Base-by-base conservation (phyloP, 2,329 filamentous ascomycete genomes). In the Penicillium sp. region DNA sequence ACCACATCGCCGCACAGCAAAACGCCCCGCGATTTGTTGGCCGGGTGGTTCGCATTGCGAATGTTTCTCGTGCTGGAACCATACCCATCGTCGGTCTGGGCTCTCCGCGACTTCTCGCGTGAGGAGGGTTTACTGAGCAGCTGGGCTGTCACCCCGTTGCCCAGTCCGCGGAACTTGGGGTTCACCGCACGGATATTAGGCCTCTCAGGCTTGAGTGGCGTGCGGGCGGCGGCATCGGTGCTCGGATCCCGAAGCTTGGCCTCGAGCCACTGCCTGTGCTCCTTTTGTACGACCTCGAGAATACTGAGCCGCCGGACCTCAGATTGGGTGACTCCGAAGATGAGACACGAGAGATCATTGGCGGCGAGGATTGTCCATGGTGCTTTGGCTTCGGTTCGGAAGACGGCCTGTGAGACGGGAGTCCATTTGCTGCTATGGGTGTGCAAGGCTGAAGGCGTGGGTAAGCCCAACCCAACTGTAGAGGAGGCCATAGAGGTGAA, bases 241-340 rank as follows among this genome's bases (percentile, higher is more conserved):
- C 86, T 86, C 1, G 86, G 85, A 60, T 89, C 85, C 63, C 86
- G 82, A 45, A 99, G 82, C 76, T 93, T 97, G 62, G 89, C 87
- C 72, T 96, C 92, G 28, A 99, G 82, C 95, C 95, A 99, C 31
- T 88, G 86, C 66, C 94, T 84, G 59, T 92, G 85, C 75, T 97
- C 94, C 74, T 93, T 88, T 75, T 94, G 90, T 17, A 99, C 92
- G 34, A 99, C 92, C 73, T 98, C 93, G 59, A 99, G 78, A 58
- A 99, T 98, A 50, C 95, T 94, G 81, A 98, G 88, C 73, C 92
- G 97, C 57, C 92, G 88, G 25, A 99, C 91, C 76, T 99, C 95
- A 4, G 91, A 91, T 71, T 92, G 91, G n/a, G 93, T 96, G 10
- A 99, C 92, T n/a, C 95, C 95, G 78, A 98, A 99, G n/a, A 98